phyloP scores from a whole-genome alignment of 2,329 filamentous ascomycete species.

The Colletotrichum eleusines region DNA sequence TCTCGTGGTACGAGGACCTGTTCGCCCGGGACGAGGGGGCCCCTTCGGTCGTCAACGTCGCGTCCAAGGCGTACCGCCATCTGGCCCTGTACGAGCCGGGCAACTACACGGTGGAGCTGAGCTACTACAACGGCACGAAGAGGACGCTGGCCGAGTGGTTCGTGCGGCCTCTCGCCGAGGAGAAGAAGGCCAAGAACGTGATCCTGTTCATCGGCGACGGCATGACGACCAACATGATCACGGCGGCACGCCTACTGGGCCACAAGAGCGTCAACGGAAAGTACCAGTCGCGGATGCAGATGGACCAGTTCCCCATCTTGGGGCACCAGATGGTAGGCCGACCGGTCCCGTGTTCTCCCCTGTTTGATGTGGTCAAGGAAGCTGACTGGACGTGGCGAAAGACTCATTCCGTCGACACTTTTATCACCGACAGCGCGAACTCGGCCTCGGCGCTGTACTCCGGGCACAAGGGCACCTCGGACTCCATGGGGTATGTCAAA shows the following conservation, averaged over 20 bases:
- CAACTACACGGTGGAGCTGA: constrained; percentile 80
- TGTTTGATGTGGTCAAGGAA: too few species aligned
- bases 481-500: constrained; percentile 74
- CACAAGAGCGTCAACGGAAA: constrained; percentile 88
- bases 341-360: constrained; percentile 62
- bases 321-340: constrained; percentile 78
- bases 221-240: constrained; percentile 81
- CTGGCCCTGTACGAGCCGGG: constrained; percentile 83
- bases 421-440: constrained; percentile 90
- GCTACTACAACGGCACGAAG: constrained; percentile 75
- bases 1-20: constrained; percentile 85
- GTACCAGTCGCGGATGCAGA: constrained; percentile 79
- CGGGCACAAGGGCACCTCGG: constrained; percentile 86
- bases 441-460: constrained; percentile 84
- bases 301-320: constrained; percentile 85
- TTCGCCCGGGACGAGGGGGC: constrained; percentile 79
- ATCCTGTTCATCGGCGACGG: constrained; percentile 82
- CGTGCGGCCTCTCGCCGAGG: constrained; percentile 76
- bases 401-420: constrained; percentile 86
- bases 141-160: constrained; percentile 81
- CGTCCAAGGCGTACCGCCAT: constrained; percentile 81
- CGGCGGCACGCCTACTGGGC: constrained; percentile 81
- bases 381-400: neutral
- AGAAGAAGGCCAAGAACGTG: constrained; percentile 85
- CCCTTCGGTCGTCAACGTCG: constrained; percentile 81